These are phyloP conservation scores for Physcomitrellopsis africana DNA, from an alignment of 225 moss, liverwort and hornwort species.

Conservation along the genomic window DNA sequence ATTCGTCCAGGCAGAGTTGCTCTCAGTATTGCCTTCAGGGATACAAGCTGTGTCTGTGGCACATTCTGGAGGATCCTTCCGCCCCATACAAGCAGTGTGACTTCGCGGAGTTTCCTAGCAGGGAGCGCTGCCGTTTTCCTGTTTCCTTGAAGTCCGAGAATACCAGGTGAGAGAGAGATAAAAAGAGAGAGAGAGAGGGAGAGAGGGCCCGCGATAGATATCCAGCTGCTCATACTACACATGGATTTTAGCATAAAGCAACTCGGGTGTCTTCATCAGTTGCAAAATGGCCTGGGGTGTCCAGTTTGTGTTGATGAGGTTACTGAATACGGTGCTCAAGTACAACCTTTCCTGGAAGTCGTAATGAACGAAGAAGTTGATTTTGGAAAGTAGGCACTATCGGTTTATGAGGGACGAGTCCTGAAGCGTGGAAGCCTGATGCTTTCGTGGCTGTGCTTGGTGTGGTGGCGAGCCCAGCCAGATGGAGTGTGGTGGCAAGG, in stretches of 20 bases:
- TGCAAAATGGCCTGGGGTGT: too few species aligned
- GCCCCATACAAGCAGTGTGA: slow-evolving; percentile 96
- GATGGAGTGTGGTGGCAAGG: not conserved
- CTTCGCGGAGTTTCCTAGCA: slow-evolving; percentile 56
- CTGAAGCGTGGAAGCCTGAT: not conserved
- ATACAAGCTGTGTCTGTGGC: slow-evolving; percentile 78
- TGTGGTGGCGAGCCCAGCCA: not conserved
- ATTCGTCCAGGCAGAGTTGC: slow-evolving; percentile 69
- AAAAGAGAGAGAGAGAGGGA: too few species aligned
- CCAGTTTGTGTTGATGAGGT: too few species aligned
- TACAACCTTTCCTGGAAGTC: too few species aligned
- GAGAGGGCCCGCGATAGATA: too few species aligned
- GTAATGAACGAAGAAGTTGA: too few species aligned
- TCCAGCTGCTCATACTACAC: too few species aligned
- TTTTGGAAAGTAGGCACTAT: too few species aligned
- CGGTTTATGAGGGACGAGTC: too few species aligned
- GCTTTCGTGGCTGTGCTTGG: not conserved
- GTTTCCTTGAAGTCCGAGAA: slow-evolving; percentile 77
- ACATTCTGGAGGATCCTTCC: slow-evolving; percentile 81
- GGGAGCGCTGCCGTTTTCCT: slow-evolving; percentile 80
- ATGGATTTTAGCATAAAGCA: too few species aligned
- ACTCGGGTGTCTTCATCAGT: too few species aligned
- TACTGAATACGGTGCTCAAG: too few species aligned
- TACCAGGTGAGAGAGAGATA: slow-evolving; percentile 51
- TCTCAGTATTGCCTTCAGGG: slow-evolving; percentile 92